A percentile compares a stretch with the other conserved stretches of the same genome.
phyloP scores from a whole-genome alignment of 345 rosid genomes.

The Heritiera fomes region DNA sequence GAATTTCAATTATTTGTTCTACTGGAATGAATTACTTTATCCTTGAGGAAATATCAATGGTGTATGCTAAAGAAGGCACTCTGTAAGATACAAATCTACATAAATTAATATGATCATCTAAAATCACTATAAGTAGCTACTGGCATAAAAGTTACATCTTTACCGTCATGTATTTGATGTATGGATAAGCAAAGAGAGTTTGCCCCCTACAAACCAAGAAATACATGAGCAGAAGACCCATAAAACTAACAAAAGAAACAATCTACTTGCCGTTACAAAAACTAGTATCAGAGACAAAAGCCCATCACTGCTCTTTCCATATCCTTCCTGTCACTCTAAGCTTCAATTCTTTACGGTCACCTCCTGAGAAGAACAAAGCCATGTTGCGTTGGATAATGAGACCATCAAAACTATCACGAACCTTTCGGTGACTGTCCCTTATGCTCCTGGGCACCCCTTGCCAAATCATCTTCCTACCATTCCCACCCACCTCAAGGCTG shows the following conservation, averaged over 20 bases:
- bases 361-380: constrained; percentile 83
- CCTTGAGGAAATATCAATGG: no score
- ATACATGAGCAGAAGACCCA: constrained; percentile 40
- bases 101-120: neutral
- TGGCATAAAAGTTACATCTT: constrained; percentile 24
- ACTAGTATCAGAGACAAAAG: neutral
- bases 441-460: constrained; percentile 85
- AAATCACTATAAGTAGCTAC: constrained; percentile 1
- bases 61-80: neutral
- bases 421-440: constrained; percentile 74
- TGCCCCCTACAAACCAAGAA: constrained; percentile 40
- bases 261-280: constrained; percentile 20
- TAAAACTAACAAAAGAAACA: constrained; percentile 18
- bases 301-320: constrained; percentile 72
- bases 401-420: constrained; percentile 83
- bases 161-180: constrained; percentile 38
- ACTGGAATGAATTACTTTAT: no score
- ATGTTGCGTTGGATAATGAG: constrained; percentile 77
- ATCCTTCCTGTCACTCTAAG: constrained; percentile 83
- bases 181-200: constrained; percentile 56
- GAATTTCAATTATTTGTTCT: no score
- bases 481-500: constrained; percentile 87
- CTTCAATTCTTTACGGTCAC: constrained; percentile 76
- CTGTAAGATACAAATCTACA: neutral
- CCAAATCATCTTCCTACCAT: constrained; percentile 75